Evolutionary conservation across 495 filamentous ascomycete species (phyloP).

Genomic region (Trichoderma erinaceum): DNA sequence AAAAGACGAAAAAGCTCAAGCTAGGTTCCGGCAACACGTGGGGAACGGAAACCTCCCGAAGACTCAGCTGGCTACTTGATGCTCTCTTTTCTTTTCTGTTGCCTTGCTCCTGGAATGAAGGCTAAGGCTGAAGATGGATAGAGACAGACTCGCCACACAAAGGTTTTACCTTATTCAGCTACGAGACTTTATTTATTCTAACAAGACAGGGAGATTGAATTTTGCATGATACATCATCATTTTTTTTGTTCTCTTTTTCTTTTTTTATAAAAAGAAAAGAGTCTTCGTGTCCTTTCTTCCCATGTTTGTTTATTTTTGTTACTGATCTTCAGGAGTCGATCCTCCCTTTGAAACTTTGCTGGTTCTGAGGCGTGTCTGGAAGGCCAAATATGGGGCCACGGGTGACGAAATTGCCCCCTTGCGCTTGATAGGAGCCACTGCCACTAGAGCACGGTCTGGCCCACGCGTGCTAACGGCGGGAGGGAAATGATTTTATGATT

Average conservation of each 20-base stretch:
- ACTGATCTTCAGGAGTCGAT: conserved; percentile 9
- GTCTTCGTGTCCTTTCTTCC: no score
- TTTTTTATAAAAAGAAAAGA: no score
- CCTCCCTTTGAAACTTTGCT: neutral
- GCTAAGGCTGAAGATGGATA: conserved; percentile 4
- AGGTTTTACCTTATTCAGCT: neutral
- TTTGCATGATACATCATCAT: no score
- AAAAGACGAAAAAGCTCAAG: neutral
- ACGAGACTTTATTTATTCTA: no score
- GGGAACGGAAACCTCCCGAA: neutral
- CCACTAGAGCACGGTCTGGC: neutral
- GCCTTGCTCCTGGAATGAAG: neutral
- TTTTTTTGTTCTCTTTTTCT: no score
- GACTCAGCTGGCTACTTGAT: no score
- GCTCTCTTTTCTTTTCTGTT: neutral
- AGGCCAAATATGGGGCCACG: neutral
- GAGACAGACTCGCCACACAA: neutral
- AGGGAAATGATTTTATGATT: no score
- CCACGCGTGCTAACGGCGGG: neutral
- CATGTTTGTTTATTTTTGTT: neutral
- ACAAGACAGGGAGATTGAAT: no score
- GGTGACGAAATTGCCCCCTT: conserved; percentile 13
- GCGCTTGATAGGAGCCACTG: neutral
- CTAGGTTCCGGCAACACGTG: neutral
- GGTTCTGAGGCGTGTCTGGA: neutral